Percentiles rank a stretch among this genome's conserved stretches.
Evolutionary conservation across 441 rosid genomes (phyloP).

Genomic region (Metrosideros polymorpha): DNA sequence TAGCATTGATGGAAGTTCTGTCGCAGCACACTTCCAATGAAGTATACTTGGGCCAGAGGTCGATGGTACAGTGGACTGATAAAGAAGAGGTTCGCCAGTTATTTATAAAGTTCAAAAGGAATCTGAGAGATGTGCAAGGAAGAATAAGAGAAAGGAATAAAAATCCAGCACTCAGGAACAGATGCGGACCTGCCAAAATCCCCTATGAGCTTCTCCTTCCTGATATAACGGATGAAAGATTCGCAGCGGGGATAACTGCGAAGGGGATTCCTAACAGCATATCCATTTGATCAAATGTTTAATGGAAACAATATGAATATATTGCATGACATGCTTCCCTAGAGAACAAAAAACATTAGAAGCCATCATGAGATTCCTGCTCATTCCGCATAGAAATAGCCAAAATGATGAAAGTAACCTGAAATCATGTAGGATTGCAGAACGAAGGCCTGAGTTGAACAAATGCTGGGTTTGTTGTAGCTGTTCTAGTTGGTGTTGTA

Average conservation of each 20-base stretch:
- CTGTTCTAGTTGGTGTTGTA: not conserved
- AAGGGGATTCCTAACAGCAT: conserved; percentile 56
- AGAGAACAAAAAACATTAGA: not conserved
- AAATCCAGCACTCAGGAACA: conserved; percentile 36
- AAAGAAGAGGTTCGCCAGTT: conserved; percentile 25
- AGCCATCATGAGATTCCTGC: not conserved
- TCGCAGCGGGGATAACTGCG: conserved; percentile 22
- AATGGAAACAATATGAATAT: not conserved
- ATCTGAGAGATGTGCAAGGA: conserved; percentile 30
- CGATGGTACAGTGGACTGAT: conserved; percentile 34
- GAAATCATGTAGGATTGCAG: not conserved
- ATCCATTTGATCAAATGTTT: conserved; percentile 22
- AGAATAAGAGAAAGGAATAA: conserved; percentile 31
- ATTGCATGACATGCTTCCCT: not conserved
- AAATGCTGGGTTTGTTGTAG: not conserved
- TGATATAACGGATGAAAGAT: conserved; percentile 12
- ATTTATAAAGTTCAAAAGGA: conserved; percentile 27
- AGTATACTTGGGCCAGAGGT: conserved; percentile 42
- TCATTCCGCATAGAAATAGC: not conserved
- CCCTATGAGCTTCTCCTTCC: conserved; percentile 46
- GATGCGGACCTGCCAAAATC: conserved; percentile 41
- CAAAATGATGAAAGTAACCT: not conserved
- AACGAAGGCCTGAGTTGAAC: not conserved
- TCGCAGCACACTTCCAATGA: conserved; percentile 49
- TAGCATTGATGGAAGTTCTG: conserved; percentile 42